These are phyloP conservation scores for Thalia dealbata DNA, from an alignment of 176 grass and related monocot species.

Conservation along the genomic window DNA sequence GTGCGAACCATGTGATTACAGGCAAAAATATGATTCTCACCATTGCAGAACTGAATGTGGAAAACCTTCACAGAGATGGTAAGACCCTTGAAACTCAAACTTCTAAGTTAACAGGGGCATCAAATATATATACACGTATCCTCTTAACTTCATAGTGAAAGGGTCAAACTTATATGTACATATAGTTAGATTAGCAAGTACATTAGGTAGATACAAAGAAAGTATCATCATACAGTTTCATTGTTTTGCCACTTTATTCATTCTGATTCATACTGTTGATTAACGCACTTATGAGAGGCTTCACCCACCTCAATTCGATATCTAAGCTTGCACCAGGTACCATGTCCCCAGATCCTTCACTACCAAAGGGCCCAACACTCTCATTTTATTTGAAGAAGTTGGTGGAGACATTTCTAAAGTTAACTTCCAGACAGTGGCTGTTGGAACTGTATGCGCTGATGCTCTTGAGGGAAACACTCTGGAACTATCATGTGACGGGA, in stretches of 20 bases:
- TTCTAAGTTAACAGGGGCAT: no score
- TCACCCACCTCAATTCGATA: no score
- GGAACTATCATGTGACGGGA: neutral
- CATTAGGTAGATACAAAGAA: no score
- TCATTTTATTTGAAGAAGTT: constrained; percentile 2
- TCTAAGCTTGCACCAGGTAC: neutral
- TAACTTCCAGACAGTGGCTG: neutral
- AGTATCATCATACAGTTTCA: no score
- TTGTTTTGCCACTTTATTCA: neutral
- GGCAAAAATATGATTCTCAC: neutral
- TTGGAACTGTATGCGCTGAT: neutral
- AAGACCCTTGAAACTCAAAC: neutral
- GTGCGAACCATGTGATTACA: neutral
- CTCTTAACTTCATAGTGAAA: no score
- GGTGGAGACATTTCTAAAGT: neutral
- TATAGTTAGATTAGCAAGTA: no score
- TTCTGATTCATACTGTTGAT: neutral
- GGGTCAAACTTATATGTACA: no score
- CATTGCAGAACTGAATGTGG: neutral
- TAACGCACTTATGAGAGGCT: neutral
- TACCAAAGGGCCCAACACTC: neutral
- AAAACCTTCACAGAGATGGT: constrained; percentile 11
- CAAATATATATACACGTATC: no score
- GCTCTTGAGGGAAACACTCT: neutral
- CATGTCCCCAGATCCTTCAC: constrained; percentile 3